Conservation (phyloP, 177 flowering plant species). For the Vitis hybrid region DNA sequence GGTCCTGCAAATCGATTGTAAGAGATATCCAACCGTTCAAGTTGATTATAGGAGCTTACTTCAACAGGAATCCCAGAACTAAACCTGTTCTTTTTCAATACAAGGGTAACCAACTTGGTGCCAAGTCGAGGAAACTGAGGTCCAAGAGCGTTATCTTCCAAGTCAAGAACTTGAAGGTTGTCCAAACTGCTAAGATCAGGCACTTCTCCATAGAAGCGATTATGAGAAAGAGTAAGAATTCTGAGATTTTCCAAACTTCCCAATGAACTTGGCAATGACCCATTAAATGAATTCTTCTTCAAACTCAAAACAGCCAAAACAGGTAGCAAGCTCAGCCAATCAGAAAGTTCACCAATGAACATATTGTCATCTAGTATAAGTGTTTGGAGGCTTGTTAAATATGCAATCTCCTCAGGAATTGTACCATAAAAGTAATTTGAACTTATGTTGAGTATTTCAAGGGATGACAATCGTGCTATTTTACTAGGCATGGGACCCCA, state of each 20-base stretch:
- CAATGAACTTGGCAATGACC: slow-evolving; percentile 62
- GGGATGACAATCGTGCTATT: slow-evolving; percentile 56
- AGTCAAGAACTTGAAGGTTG: slow-evolving; percentile 83
- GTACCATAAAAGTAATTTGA: slow-evolving; percentile 73
- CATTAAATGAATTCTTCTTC: slow-evolving; percentile 65
- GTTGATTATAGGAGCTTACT: slow-evolving; percentile 66
- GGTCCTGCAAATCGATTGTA: slow-evolving; percentile 85
- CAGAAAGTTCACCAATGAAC: slow-evolving; percentile 66
- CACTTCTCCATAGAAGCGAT: slow-evolving; percentile 68
- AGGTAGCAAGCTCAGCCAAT: slow-evolving; percentile 53
- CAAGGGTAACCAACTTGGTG: slow-evolving; percentile 53
- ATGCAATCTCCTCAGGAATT: slow-evolving; percentile 63
- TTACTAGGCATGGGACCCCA: slow-evolving; percentile 83
- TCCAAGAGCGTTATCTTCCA: slow-evolving; percentile 73
- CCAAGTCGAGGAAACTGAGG: slow-evolving; percentile 73
- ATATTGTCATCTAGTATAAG: slow-evolving; percentile 76
- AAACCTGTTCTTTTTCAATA: slow-evolving; percentile 76
- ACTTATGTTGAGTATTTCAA: slow-evolving; percentile 84
- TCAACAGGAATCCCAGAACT: slow-evolving; percentile 62
- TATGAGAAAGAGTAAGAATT: slow-evolving; percentile 68
- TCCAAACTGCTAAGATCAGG: slow-evolving; percentile 79
- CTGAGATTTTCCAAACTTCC: slow-evolving; percentile 58
- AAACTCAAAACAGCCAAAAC: slow-evolving; percentile 70
- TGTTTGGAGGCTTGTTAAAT: slow-evolving; percentile 59
- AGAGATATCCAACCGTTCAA: slow-evolving; percentile 71